phyloP scores from a whole-genome alignment of 106 monocot genomes.

The Apostasia ramifera region DNA sequence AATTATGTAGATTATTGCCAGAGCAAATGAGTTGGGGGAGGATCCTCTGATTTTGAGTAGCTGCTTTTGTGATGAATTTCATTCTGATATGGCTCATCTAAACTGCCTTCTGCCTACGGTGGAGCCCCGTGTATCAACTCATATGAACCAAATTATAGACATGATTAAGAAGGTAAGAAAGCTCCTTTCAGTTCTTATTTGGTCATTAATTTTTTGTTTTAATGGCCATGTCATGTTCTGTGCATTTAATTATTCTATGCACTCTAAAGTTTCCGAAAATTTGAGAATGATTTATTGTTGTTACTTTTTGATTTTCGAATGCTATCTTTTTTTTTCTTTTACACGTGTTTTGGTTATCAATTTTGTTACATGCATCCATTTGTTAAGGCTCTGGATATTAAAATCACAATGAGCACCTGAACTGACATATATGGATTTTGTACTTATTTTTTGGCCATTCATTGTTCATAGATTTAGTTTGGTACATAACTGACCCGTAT shows the following conservation, averaged over 20 bases:
- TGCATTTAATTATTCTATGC: neutral
- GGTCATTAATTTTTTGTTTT: neutral
- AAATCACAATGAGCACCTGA: too few species aligned
- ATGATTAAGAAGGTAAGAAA: slow-evolving; percentile 82
- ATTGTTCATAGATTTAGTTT: neutral
- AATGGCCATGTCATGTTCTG: neutral
- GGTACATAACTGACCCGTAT: neutral
- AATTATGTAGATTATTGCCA: slow-evolving; percentile 92
- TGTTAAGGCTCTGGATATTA: too few species aligned
- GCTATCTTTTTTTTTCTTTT: too few species aligned
- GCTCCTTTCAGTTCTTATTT: neutral
- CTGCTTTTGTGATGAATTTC: slow-evolving; percentile 80
- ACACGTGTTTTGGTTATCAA: too few species aligned
- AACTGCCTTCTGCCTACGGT: slow-evolving; percentile 75
- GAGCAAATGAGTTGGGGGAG: slow-evolving; percentile 81
- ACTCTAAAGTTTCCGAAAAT: too few species aligned
- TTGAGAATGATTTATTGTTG: too few species aligned
- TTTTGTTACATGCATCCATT: too few species aligned
- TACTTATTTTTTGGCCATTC: too few species aligned
- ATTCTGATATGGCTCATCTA: slow-evolving; percentile 75
- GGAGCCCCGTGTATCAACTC: slow-evolving; percentile 82
- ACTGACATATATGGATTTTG: too few species aligned
- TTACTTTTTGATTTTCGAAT: too few species aligned
- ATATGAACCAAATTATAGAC: slow-evolving; percentile 80
- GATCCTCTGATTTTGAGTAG: slow-evolving; percentile 85